Percentiles rank a stretch among this genome's conserved stretches.
Evolutionary conservation across 257 asterid genomes (phyloP).

Genomic region (Lithospermum erythrorhizon): DNA sequence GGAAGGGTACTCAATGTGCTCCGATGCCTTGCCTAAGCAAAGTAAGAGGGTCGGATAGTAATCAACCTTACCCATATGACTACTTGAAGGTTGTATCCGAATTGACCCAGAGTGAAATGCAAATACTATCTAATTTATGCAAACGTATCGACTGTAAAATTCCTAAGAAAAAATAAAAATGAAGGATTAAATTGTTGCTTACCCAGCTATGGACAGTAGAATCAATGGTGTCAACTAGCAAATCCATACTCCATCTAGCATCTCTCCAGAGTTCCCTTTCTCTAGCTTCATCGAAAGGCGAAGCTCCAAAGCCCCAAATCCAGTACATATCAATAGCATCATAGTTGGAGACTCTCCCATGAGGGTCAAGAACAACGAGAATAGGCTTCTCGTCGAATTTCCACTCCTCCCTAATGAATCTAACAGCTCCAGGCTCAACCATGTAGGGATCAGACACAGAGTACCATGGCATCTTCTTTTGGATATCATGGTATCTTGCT

Average conservation of each 20-base stretch:
- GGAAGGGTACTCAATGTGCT: too few species aligned
- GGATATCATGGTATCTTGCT: background rate
- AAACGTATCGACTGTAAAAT: too few species aligned
- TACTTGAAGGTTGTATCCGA: too few species aligned
- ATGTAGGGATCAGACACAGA: conserved; percentile 9
- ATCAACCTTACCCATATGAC: too few species aligned
- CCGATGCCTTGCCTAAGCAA: too few species aligned
- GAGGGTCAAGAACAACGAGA: conserved; percentile 14
- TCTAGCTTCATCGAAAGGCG: conserved; percentile 54
- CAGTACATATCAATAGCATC: conserved; percentile 87
- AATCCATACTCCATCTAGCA: conserved; percentile 49
- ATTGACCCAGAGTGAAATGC: too few species aligned
- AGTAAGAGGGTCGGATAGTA: too few species aligned
- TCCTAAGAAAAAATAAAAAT: background rate
- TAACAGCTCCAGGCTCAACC: conserved; percentile 8
- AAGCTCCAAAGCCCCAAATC: conserved; percentile 85
- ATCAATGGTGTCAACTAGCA: conserved; percentile 60
- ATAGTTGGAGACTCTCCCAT: conserved; percentile 40
- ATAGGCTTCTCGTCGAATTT: conserved; percentile 5
- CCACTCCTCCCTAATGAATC: conserved; percentile 9
- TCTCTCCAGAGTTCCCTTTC: conserved; percentile 66
- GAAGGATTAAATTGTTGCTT: background rate
- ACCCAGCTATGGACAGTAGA: conserved; percentile 58
- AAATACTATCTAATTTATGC: too few species aligned
- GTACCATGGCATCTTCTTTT: conserved; percentile 13